Base-by-base conservation (phyloP, 108 stramenopile species). In the Stephanodiscus minutulus region DNA sequence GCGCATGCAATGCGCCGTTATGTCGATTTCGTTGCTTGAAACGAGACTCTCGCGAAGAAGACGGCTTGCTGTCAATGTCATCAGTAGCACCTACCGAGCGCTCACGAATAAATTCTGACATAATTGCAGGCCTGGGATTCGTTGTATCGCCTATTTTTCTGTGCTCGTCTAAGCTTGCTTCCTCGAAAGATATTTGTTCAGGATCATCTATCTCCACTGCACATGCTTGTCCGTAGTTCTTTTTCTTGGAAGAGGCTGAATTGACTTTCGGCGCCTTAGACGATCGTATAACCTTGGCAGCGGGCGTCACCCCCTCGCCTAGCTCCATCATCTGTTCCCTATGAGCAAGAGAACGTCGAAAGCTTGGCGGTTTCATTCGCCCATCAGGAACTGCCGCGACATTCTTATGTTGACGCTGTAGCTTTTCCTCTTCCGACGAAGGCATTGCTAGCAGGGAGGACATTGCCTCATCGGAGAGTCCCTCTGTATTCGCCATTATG, bases 401-500 rank as follows among this genome's bases (percentile, higher is more conserved):
- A 37, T 59, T 10, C 31, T 25, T 46, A 33, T 33, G 25, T 21
- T 43, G 37, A 8, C 33, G 24, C 5, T 37, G 53, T 11, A 20
- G 54, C 15, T 46, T 49, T 25, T 59, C 56, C 49, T 41, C 43
- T 36, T 72, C 43, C 28, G 73, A 41, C 50, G 67, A 31, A 35
- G 79, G 74, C 68, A 76, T 58, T 17, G 79, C 49, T 72, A 87
- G 73, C 10, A 91, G 72, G 20, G 83, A 84, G 47, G 74, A 69
- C 58, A 91, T 57, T 29, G 79, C 87, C 64, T 89, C 88, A 64
- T 91, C 91, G 33, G 87, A 61, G 61, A 91, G 49, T 28, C 90
- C 88, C 62, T 91, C 85, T 41, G 88, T 89, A 58, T 91, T 91
- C 8, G 90, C 90, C 90, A 91, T 91, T 46, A 31, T 86, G 7